Base-by-base conservation (phyloP, 139 green algal genomes). In the Volvox africanus region DNA sequence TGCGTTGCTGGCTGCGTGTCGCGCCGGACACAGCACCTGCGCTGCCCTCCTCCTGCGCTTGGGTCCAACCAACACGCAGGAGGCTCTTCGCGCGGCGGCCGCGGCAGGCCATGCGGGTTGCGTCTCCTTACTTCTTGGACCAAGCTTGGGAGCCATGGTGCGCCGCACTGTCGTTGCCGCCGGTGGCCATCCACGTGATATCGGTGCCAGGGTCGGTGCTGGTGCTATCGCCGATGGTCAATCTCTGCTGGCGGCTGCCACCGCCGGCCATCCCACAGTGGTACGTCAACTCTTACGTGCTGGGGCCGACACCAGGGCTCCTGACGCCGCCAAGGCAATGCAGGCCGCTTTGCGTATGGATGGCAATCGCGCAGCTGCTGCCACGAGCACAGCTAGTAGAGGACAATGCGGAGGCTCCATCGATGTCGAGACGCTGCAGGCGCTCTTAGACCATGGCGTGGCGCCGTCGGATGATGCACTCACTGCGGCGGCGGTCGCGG, bases 251-350 rank as follows among this genome's bases (percentile, higher is more conserved):
- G 81, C 81, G 28, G 81, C 81, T 16, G n/a, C 61, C 0, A 22
- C 20, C 37, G 16, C 1, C 12, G 61, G 81, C 12, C 81, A 61
- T 16, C 19, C 81, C 18, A n/a, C 61, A 3, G 81, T 87, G 13
- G 61, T 76, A 0, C 61, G 30, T 32, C 61, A 62, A 3, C 61
- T 87, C 18, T 61, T 87, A 32, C 0, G 61, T n/a, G 61, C 61
- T 9, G 81, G 81, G n/a, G 81, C 81, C 16, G 81, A 87, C 61
- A 13, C 30, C 17, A 61, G 17, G 18, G 61, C 30, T 32, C 28
- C n/a, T 12, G 81, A 87, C 18, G 81, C 81, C n/a, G 28, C 81
- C 61, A 86, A 86, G 55, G 80, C 80, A 0, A 20, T 86, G 19
- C 13, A 68, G 36, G n/a, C 24, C 36, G 78, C 36, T 18, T 21